Evolutionary conservation across 1,284 basidiomycete species (phyloP).

Genomic region (Rhodofomes roseus): DNA sequence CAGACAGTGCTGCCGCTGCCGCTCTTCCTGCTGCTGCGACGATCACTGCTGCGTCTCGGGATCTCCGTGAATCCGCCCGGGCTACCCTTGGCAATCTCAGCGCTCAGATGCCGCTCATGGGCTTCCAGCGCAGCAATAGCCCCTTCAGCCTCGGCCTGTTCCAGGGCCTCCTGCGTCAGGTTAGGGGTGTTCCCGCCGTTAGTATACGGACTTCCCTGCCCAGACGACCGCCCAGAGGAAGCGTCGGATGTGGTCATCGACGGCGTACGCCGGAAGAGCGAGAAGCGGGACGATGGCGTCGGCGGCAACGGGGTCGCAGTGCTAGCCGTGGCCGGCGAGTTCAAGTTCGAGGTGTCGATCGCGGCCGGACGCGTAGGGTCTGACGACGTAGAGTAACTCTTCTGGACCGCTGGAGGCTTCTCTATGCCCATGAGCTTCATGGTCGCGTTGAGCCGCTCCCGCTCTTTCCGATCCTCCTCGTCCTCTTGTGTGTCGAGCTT

Average conservation of each 20-base stretch:
- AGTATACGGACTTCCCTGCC: slow-evolving; percentile 31
- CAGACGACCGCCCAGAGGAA: slow-evolving; percentile 44
- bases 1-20: slow-evolving; percentile 75
- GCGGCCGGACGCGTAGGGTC: slow-evolving; percentile 16
- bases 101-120: slow-evolving; percentile 67
- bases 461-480: slow-evolving; percentile 81
- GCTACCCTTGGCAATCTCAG: slow-evolving; percentile 71
- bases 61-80: slow-evolving; percentile 78
- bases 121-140: slow-evolving; percentile 70
- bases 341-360: background rate
- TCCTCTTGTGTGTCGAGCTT: slow-evolving; percentile 82
- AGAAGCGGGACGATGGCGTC: slow-evolving; percentile 48
- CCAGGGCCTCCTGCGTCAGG: slow-evolving; percentile 71
- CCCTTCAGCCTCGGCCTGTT: slow-evolving; percentile 72
- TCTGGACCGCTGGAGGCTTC: slow-evolving; percentile 44
- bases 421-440: slow-evolving; percentile 93
- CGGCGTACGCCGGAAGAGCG: slow-evolving; percentile 60
- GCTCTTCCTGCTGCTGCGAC: slow-evolving; percentile 53
- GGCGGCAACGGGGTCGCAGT: slow-evolving; percentile 19
- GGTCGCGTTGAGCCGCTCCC: slow-evolving; percentile 81
- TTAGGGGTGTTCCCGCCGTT: slow-evolving; percentile 33
- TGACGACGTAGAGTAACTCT: slow-evolving; percentile 39
- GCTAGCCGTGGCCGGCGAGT: slow-evolving; percentile 25
- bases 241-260: slow-evolving; percentile 37
- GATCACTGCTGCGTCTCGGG: slow-evolving; percentile 39